These are phyloP conservation scores for Cylindrodendrum hubeiense DNA, from an alignment of 2,329 filamentous ascomycete genomes.

Conservation along the genomic window DNA sequence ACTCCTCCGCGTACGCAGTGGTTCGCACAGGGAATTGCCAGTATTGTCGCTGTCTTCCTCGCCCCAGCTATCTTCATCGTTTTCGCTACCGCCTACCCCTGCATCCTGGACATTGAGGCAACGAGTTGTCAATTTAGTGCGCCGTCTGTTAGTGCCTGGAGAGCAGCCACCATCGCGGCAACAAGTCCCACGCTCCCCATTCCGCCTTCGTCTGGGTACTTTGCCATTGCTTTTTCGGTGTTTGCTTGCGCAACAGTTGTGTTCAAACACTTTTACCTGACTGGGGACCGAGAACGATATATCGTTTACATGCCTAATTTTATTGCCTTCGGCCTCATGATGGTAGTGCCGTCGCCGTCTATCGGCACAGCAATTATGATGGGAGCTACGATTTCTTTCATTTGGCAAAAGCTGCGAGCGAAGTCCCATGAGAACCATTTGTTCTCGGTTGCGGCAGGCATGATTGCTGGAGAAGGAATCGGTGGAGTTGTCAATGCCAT, in stretches of 20 bases:
- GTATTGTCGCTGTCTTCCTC: conserved; percentile 71
- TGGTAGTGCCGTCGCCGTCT: conserved; percentile 65
- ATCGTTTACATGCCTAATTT: conserved; percentile 69
- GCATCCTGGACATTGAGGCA: conserved; percentile 53
- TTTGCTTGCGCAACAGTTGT: conserved; percentile 58
- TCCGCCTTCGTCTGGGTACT: conserved; percentile 63
- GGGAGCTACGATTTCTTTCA: not conserved
- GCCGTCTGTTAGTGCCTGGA: conserved; percentile 73
- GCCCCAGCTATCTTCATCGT: conserved; percentile 75
- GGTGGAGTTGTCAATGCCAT: conserved; percentile 69
- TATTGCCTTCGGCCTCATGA: conserved; percentile 69
- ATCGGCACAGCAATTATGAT: not conserved
- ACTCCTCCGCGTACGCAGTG: conserved; percentile 74
- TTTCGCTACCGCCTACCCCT: conserved; percentile 75
- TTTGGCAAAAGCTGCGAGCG: not conserved
- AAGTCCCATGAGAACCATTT: not conserved
- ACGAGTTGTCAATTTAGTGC: conserved; percentile 66
- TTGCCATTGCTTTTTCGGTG: conserved; percentile 63
- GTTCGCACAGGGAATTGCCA: conserved; percentile 72
- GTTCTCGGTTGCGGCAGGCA: conserved; percentile 54
- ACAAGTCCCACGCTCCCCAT: conserved; percentile 67
- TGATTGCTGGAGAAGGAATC: conserved; percentile 72
- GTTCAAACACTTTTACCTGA: conserved; percentile 18
- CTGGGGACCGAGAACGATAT: conserved; percentile 55
- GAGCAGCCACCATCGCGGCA: conserved; percentile 70